Evolutionary conservation across 2,329 filamentous ascomycete species (phyloP).

Genomic region (Botrytis tulipae): DNA sequence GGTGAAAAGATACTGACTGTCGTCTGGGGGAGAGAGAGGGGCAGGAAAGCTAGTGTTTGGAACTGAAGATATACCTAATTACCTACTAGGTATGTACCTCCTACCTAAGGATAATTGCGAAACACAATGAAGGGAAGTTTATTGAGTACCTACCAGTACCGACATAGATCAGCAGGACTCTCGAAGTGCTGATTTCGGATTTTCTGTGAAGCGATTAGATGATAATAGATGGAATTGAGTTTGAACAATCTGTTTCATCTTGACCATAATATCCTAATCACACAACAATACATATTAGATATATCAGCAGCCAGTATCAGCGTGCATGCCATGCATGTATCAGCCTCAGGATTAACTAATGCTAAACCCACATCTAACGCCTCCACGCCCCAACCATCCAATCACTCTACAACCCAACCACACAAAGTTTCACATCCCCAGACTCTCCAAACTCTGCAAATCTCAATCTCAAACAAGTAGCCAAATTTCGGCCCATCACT

Average conservation of each 20-base stretch:
- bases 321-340: not conserved
- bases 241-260: not conserved
- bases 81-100: not conserved
- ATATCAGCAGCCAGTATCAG: not conserved
- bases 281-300: not conserved
- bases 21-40: not conserved
- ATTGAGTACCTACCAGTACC: not conserved
- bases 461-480: not conserved
- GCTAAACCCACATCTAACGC: not conserved
- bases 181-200: not conserved
- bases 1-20: not conserved
- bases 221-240: not conserved
- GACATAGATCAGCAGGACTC: not conserved
- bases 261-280: not conserved
- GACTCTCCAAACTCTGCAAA: not conserved
- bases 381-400: not conserved
- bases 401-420: not conserved
- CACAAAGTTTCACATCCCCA: not conserved
- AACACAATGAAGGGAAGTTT: not conserved
- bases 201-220: too few species aligned
- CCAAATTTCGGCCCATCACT: rapidly evolving
- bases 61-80: not conserved
- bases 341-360: not conserved
- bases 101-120: not conserved
- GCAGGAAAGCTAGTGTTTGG: not conserved